Evolutionary conservation across 805 yeast species (phyloP), one percentile per base, ranked within the genome.

Genomic region (Saccharomycodes ludwigii): DNA sequence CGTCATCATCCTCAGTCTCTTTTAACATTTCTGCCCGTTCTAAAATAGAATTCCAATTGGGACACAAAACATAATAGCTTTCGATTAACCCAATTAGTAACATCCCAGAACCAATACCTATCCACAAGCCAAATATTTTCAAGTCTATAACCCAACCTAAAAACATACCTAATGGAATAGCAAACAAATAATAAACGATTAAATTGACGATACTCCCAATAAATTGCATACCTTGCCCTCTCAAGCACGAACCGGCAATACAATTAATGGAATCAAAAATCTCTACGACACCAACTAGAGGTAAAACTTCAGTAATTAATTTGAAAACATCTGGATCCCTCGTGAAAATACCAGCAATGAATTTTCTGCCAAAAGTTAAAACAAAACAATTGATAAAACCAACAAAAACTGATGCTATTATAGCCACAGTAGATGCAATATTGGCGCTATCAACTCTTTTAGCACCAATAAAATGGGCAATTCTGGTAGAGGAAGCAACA

Each of bases 221-320:
- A 26, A 70, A 65, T 52, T 84, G 94, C 51, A 80, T 66, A 7
- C 95, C 93, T 54, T 82, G 94, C 12, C 94, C 94, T 40, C 95
- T 65, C 35, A 85, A 59, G 24, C 85, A 65, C 2, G 94, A 86
- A 6, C 91, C 91, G 4, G 76, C 67, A 3, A 80, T 71, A 3
- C 83, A 81, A 41, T 79, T 81, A 34, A 74, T 48, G 1, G 81
- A 64, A 48, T 85, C 95, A 34, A 72, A 66, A 21, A 79, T 48
- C 50, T 81, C 93, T 42, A 79, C 71, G 11, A 72, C 30, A 1
- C 84, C 82, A 18, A 77, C 73, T 25, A 78, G 50, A 0, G 77
- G 76, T 27, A 82, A 52, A 4, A 76, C 61, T 9, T 50, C 46
- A 11, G 63, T 63, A 9, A 76, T 70, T 33, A 70, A 50, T 1